Conservation (phyloP, 352 stramenopile genomes). For the Globisporangium nagaii region DNA sequence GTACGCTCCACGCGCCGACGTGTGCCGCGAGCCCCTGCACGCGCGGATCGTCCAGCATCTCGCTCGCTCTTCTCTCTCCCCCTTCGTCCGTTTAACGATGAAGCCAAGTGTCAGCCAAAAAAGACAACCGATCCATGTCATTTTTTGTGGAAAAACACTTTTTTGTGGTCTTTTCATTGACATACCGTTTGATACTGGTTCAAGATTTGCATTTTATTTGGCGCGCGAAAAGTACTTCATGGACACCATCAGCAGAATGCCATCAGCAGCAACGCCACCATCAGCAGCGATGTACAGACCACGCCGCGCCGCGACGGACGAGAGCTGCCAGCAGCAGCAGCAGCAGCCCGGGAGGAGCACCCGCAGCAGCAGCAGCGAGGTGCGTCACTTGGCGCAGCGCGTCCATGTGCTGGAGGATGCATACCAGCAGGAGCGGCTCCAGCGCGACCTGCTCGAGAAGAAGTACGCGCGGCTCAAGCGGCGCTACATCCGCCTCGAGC, state of each 20-base stretch:
- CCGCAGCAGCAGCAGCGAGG: neutral
- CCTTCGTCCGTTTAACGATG: no score
- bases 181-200: no score
- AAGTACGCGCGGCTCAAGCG: constrained; percentile 74
- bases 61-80: neutral
- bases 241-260: neutral
- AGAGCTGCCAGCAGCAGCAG: neutral
- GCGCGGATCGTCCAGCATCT: constrained; percentile 20
- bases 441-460: constrained; percentile 49
- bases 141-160: no score
- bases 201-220: constrained; percentile 10
- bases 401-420: constrained; percentile 38
- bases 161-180: no score
- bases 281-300: neutral
- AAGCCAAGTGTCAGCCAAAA: no score
- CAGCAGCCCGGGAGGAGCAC: neutral
- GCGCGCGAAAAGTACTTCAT: neutral
- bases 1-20: constrained; percentile 32
- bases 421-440: constrained; percentile 40
- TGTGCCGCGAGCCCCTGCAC: constrained; percentile 24
- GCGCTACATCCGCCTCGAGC: constrained; percentile 56
- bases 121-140: no score
- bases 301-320: neutral
- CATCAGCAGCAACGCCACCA: neutral
- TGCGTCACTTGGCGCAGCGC: constrained; percentile 17